These are phyloP conservation scores for Penstemon eatonii DNA, from an alignment of 257 asterid species.

Conservation along the genomic window DNA sequence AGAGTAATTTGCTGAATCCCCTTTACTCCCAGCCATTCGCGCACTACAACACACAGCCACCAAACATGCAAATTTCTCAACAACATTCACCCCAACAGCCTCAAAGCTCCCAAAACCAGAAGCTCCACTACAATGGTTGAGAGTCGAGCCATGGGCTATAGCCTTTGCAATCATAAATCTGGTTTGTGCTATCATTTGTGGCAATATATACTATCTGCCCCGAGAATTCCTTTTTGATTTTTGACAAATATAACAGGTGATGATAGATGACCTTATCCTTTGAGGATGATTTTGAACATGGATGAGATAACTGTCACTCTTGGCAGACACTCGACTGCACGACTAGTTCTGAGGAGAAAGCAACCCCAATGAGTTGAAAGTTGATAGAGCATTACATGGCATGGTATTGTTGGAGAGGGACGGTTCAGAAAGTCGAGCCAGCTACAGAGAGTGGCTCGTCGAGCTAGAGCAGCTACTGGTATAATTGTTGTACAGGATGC, in stretches of 20 bases:
- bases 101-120: conserved; percentile 74
- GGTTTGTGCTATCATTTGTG: conserved; percentile 55
- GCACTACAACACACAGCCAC: conserved; percentile 72
- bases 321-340: conserved; percentile 45
- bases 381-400: conserved; percentile 37
- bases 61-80: conserved; percentile 61
- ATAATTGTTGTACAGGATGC: conserved; percentile 34
- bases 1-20: conserved; percentile 66
- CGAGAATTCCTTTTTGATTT: conserved; percentile 39
- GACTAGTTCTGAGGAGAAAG: conserved; percentile 42
- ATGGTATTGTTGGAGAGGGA: conserved; percentile 36
- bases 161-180: conserved; percentile 50
- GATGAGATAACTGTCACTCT: conserved; percentile 30
- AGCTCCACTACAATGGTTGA: conserved; percentile 79
- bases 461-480: conserved; percentile 35
- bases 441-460: conserved; percentile 24
- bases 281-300: conserved; percentile 36
- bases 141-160: conserved; percentile 32
- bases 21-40: conserved; percentile 81
- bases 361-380: conserved; percentile 38
- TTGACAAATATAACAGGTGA: conserved; percentile 32
- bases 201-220: conserved; percentile 32
- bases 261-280: conserved; percentile 25
- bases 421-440: conserved; percentile 32
- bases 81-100: conserved; percentile 68